phyloP scores from a whole-genome alignment of 306 rosid species.

The Quercus parvula region DNA sequence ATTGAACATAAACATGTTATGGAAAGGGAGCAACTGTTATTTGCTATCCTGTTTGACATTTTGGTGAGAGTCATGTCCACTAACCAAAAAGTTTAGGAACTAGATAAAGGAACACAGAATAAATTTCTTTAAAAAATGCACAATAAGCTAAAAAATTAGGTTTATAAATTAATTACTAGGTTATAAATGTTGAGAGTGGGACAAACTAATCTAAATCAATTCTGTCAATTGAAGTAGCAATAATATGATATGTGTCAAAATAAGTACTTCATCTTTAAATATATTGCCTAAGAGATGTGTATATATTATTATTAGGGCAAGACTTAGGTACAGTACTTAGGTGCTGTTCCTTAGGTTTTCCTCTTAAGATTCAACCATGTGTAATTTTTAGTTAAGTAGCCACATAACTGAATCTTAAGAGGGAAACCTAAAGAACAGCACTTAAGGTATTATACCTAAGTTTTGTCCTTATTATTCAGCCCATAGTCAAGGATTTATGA shows the following conservation, averaged over 20 bases:
- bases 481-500: neutral
- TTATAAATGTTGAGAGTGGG: neutral
- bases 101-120: neutral
- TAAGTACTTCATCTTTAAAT: neutral
- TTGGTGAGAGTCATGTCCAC: neutral
- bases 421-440: fast-evolving
- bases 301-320: too few species aligned
- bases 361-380: fast-evolving
- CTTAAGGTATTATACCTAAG: neutral
- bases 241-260: neutral
- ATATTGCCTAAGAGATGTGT: neutral
- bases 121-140: neutral
- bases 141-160: neutral
- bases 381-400: too few species aligned
- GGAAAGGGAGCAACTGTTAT: neutral
- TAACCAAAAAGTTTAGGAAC: neutral
- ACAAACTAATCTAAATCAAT: neutral
- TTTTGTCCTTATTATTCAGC: too few species aligned
- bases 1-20: neutral
- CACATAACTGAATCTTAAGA: too few species aligned
- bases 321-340: too few species aligned
- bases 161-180: neutral
- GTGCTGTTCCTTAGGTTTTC: fast-evolving
- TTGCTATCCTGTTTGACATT: neutral
- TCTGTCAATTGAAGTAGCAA: neutral